Percentiles rank a stretch among this genome's conserved stretches.
Evolutionary conservation across 179 eudicot genomes (phyloP).

Genomic region (Patellifolia procumbens): DNA sequence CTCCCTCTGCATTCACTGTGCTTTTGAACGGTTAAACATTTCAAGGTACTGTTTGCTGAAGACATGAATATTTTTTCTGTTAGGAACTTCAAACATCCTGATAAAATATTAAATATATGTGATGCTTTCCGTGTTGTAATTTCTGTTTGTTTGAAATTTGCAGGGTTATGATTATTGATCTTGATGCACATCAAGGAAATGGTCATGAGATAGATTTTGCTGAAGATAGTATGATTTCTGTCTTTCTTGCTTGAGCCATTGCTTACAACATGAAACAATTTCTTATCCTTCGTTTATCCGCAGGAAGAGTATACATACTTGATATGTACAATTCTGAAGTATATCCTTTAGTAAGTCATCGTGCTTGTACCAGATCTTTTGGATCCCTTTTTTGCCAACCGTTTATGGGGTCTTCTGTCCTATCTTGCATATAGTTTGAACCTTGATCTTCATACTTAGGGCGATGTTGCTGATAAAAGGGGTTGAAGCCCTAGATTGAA

Average conservation of each 20-base stretch:
- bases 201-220: constrained; percentile 91
- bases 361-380: neutral
- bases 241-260: neutral
- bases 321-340: constrained; percentile 86
- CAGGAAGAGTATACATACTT: constrained; percentile 89
- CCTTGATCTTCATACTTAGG: neutral
- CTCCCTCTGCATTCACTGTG: constrained; percentile 79
- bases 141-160: constrained; percentile 21
- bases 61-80: neutral
- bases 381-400: neutral
- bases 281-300: constrained; percentile 21
- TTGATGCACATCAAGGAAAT: constrained; percentile 99
- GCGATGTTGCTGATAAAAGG: neutral
- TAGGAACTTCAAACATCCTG: neutral
- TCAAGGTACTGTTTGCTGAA: constrained; percentile 49
- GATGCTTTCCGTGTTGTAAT: neutral
- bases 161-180: constrained; percentile 96
- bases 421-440: neutral
- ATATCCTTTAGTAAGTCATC: constrained; percentile 80
- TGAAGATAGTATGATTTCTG: constrained; percentile 56
- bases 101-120: neutral
- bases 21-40: constrained; percentile 59
- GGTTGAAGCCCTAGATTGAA: neutral
- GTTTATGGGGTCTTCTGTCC: neutral
- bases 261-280: neutral